A percentile compares a stretch with the other conserved stretches of the same genome.
Conservation (phyloP, 306 rosid genomes). For the Parietaria judaica region DNA sequence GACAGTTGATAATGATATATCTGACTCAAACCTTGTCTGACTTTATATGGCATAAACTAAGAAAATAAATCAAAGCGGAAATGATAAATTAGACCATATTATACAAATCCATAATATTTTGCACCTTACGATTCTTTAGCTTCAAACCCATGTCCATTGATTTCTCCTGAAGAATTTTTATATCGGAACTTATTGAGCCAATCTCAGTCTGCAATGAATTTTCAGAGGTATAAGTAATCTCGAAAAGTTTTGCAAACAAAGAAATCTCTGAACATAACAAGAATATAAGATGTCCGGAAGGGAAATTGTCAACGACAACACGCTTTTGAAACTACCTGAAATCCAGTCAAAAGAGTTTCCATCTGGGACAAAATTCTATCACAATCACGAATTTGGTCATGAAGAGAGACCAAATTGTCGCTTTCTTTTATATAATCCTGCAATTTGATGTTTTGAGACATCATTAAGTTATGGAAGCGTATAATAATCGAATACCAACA, state of each 20-base stretch:
- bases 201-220: slow-evolving; percentile 60
- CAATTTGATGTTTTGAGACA: slow-evolving; percentile 19
- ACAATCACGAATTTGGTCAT: slow-evolving; percentile 93
- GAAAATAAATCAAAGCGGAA: too few species aligned
- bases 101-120: not conserved
- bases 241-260: not conserved
- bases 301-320: slow-evolving; percentile 10
- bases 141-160: slow-evolving; percentile 96
- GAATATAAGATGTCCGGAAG: not conserved
- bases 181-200: slow-evolving; percentile 98
- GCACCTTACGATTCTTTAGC: slow-evolving; percentile 99
- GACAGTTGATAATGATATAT: too few species aligned
- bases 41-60: too few species aligned
- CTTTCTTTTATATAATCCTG: slow-evolving; percentile 95
- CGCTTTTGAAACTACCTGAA: slow-evolving; percentile 58
- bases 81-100: too few species aligned
- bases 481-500: not conserved
- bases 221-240: slow-evolving; percentile 11
- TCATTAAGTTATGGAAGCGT: not conserved
- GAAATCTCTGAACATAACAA: not conserved
- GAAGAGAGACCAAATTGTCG: slow-evolving; percentile 93
- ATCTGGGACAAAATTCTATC: slow-evolving; percentile 92
- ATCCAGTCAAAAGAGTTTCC: slow-evolving; percentile 94
- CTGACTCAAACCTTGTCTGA: too few species aligned
- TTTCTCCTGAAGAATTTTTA: slow-evolving; percentile 93